Evolutionary conservation across 2,329 filamentous ascomycete genomes (phyloP).

Genomic region (Pseudogymnoascus sp.): DNA sequence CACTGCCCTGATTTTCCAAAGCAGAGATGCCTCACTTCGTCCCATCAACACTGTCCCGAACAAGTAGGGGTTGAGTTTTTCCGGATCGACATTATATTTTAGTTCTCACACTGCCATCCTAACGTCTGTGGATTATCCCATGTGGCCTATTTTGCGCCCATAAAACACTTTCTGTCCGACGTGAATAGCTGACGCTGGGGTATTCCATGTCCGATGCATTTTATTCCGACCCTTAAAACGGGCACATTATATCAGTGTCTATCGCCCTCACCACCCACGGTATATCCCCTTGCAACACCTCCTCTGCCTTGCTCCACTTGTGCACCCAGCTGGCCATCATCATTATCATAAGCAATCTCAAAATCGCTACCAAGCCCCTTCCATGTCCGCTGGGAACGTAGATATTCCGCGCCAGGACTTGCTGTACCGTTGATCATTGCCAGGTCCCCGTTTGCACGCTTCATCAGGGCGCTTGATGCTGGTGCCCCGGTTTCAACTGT

Average conservation of each 20-base stretch:
- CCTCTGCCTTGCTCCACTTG: constrained; percentile 76
- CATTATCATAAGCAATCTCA: constrained; percentile 49
- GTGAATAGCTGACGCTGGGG: not conserved
- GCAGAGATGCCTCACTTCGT: not conserved
- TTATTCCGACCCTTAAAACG: constrained; percentile 3
- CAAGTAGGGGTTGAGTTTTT: not conserved
- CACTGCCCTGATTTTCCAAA: not conserved
- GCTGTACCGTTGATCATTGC: constrained; percentile 74
- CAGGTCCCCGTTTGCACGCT: constrained; percentile 59
- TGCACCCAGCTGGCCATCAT: constrained; percentile 47
- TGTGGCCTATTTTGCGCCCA: not conserved
- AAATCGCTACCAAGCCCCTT: constrained; percentile 86
- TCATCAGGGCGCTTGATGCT: constrained; percentile 49
- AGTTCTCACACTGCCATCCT: not conserved
- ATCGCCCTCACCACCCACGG: constrained; percentile 51
- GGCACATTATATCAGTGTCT: constrained; percentile 16
- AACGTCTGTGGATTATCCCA: not conserved
- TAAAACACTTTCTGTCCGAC: not conserved
- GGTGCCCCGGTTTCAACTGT: constrained; percentile 23
- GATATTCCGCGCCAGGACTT: constrained; percentile 86
- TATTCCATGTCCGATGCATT: not conserved
- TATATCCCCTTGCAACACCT: constrained; percentile 84
- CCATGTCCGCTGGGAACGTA: constrained; percentile 80
- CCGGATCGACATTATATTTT: not conserved
- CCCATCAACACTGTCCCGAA: not conserved